A percentile compares a stretch with the other conserved stretches of the same genome.
Conservation (phyloP, 768 basidiomycete genomes). For the Lentinula sp. region DNA sequence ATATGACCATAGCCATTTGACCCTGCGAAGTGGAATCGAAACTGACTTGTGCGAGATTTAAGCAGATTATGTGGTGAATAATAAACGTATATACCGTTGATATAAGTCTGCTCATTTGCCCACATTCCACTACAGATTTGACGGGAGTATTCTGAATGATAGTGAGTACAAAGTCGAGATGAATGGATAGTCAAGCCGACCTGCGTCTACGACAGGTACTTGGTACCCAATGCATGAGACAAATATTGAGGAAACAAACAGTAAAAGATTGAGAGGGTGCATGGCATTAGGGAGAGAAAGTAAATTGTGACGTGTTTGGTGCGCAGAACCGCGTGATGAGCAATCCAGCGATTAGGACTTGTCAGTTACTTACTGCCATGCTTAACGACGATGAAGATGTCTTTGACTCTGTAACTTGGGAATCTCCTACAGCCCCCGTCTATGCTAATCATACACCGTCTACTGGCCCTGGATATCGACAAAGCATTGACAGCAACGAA, state of each 20-base stretch:
- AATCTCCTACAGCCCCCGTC: slow-evolving; percentile 56
- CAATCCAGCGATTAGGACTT: slow-evolving; percentile 5
- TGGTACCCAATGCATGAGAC: slow-evolving; percentile 45
- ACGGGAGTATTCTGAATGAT: slow-evolving; percentile 59
- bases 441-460: slow-evolving; percentile 38
- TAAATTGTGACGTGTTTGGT: slow-evolving; percentile 4
- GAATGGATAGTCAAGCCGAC: slow-evolving; percentile 10
- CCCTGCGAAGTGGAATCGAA: slow-evolving; percentile 78
- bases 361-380: slow-evolving; percentile 38
- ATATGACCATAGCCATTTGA: slow-evolving; percentile 90
- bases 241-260: slow-evolving; percentile 26
- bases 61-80: neutral
- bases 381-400: slow-evolving; percentile 85
- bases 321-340: slow-evolving; percentile 1
- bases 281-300: slow-evolving; percentile 1
- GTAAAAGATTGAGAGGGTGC: slow-evolving; percentile 10
- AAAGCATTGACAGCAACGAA: slow-evolving; percentile 69
- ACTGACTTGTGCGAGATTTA: slow-evolving; percentile 42
- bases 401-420: slow-evolving; percentile 91
- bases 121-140: slow-evolving; percentile 98
- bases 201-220: slow-evolving; percentile 61
- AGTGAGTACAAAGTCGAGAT: neutral
- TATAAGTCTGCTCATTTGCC: slow-evolving; percentile 69
- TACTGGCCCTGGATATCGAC: slow-evolving; percentile 73
- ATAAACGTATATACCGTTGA: slow-evolving; percentile 60